Evolutionary conservation across 305 asterid genomes (phyloP).

Genomic region (Fraxinus albicans): DNA sequence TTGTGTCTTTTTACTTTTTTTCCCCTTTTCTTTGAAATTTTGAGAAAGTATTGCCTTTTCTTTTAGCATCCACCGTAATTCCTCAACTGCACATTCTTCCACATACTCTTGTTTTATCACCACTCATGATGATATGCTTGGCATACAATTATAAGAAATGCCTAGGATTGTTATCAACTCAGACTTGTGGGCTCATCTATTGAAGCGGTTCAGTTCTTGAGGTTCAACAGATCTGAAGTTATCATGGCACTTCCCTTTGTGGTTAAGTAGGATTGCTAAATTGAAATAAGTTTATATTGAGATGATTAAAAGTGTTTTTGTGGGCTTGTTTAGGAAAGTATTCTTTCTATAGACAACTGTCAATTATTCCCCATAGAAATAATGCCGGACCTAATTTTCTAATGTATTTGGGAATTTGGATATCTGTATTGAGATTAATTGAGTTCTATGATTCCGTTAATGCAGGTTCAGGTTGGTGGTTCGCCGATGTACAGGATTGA

Average conservation of each 20-base stretch:
- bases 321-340: not conserved
- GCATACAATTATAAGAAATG: not conserved
- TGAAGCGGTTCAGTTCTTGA: not conserved
- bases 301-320: not conserved
- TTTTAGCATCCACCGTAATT: not conserved
- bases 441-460: not conserved
- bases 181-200: not conserved
- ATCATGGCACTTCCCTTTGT: not conserved
- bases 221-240: not conserved
- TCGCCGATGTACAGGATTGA: conserved; percentile 69
- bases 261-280: not conserved
- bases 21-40: not conserved
- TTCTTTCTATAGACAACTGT: not conserved
- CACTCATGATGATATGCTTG: not conserved
- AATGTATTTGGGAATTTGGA: not conserved
- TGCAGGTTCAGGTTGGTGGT: conserved; percentile 85
- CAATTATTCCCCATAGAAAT: not conserved
- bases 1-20: not conserved
- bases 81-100: not conserved
- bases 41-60: not conserved
- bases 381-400: not conserved
- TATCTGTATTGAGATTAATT: conserved; percentile 7
- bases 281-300: not conserved
- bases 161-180: not conserved
- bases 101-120: not conserved